These are phyloP conservation scores for Pythium rishiriense DNA, from an alignment of 352 stramenopile genomes.

Conservation along the genomic window DNA sequence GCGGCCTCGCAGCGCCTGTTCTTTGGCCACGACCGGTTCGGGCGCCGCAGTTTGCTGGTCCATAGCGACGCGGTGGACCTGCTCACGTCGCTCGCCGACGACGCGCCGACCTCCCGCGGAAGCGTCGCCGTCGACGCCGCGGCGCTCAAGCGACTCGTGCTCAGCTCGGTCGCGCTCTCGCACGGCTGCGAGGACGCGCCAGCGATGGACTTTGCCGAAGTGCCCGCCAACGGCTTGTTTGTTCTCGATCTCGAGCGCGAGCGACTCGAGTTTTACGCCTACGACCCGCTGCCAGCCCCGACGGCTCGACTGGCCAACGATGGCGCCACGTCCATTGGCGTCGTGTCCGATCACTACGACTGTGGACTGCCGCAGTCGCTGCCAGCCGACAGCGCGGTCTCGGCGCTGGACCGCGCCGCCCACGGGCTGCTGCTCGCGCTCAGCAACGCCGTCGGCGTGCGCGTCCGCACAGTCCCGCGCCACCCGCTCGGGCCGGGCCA, in stretches of 20 bases:
- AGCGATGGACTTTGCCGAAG: constrained; percentile 49
- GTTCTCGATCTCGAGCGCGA: constrained; percentile 48
- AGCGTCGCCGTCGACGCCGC: background rate
- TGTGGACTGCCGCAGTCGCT: constrained; percentile 29
- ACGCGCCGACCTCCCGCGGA: background rate
- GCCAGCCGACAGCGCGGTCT: background rate
- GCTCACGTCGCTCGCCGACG: constrained; percentile 15
- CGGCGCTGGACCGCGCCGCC: constrained; percentile 30
- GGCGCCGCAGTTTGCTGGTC: constrained; percentile 88
- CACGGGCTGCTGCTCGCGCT: constrained; percentile 63
- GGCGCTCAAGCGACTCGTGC: constrained; percentile 34
- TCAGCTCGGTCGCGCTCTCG: constrained; percentile 49
- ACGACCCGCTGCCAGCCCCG: constrained; percentile 24
- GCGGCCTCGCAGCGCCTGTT: constrained; percentile 64
- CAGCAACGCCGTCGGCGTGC: constrained; percentile 74
- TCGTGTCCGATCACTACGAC: constrained; percentile 34
- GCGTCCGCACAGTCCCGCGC: constrained; percentile 68
- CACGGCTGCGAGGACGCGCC: background rate
- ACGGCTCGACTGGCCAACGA: background rate
- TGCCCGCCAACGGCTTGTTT: constrained; percentile 75
- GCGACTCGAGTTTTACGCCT: constrained; percentile 42
- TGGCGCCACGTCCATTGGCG: background rate
- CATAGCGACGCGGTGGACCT: constrained; percentile 29
- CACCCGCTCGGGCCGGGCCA: background rate
- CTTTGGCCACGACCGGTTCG: constrained; percentile 91